Base-by-base conservation (phyloP, 2,329 filamentous ascomycete genomes). In the Teratosphaeria epicoccoides region DNA sequence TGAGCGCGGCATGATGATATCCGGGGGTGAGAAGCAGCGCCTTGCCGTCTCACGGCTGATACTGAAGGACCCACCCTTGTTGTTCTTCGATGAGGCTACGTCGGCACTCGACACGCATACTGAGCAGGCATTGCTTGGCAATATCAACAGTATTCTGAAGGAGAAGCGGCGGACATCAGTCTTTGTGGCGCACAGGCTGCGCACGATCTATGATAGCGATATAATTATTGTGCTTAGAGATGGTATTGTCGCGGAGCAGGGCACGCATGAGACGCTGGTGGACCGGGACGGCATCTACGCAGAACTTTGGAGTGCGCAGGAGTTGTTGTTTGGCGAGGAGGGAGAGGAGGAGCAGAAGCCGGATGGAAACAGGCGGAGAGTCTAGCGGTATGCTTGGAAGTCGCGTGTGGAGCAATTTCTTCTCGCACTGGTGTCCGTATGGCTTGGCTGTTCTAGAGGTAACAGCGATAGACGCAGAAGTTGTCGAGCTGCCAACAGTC, bases 41-140 rank as follows among this genome's bases (percentile, higher is more conserved):
- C 73, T 96, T 10, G 91, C 91, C 0, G 82, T 96, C 23, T 88
- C 87, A 24, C 77, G 90, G 43, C 68, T 96, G 37, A 78, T 96
- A 1, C 76, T 96, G 52, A 96, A 96, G 68, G 87, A 96, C 59
- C 88, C 90, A 3, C 88, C 88, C 1, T 71, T 96, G 24, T 73
- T 96, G 0, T 96, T 96, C 77, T 96, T 96, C 61, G 90, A 96
- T 59, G 90, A 96, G 74, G 91, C 90, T 61, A 96, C 90, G 0
- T 91, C 86, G 46, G 90, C 91, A 1, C 75, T 96, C 28, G 90
- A 96, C 66, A 95, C 91, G 0, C 87, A 95, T 64, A 96, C 91
- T 0, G 91, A 96, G 71, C 87, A 94, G 70, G 85, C 87, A 1
- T 76, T 97, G 47, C 83, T 97, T 74, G 78, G 84, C 55, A 95